phyloP scores from a whole-genome alignment of 2,329 filamentous ascomycete genomes.

The Cladosporium sp. region DNA sequence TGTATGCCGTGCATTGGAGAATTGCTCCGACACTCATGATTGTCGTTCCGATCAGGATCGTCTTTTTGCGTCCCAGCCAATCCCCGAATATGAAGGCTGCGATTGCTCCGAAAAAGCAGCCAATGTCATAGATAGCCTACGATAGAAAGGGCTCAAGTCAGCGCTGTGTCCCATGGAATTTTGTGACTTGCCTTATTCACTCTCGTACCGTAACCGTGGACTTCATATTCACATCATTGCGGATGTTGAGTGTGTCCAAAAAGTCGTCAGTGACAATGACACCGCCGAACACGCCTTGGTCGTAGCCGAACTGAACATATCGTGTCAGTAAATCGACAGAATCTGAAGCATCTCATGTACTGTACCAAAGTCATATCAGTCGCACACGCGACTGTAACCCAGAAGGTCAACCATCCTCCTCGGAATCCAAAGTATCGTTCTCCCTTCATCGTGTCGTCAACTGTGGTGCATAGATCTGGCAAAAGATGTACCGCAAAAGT shows the following conservation, averaged over 20 bases:
- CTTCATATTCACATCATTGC: constrained; percentile 36
- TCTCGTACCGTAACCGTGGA: constrained; percentile 41
- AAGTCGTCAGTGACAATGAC: constrained; percentile 57
- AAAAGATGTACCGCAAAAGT: background rate
- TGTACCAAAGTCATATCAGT: constrained; percentile 52
- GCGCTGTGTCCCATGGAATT: background rate
- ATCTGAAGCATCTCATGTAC: background rate
- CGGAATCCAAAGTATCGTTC: constrained; percentile 54
- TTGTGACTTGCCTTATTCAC: background rate
- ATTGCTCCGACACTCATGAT: constrained; percentile 53
- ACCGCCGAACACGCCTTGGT: constrained; percentile 56
- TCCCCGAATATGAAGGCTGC: constrained; percentile 53
- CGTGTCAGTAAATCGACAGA: background rate
- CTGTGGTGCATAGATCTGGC: background rate
- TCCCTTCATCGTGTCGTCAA: constrained; percentile 24
- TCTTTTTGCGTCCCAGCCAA: constrained; percentile 49
- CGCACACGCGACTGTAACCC: constrained; percentile 49
- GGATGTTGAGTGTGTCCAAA: constrained; percentile 49
- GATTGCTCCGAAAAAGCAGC: constrained; percentile 60
- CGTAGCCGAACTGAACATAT: constrained; percentile 37
- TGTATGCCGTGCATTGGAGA: constrained; percentile 49
- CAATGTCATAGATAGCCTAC: constrained; percentile 57
- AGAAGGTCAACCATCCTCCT: constrained; percentile 59
- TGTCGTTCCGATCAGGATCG: constrained; percentile 49
- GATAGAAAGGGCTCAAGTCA: background rate